phyloP scores from a whole-genome alignment of 305 asterid species.

The Solanum hybrid region DNA sequence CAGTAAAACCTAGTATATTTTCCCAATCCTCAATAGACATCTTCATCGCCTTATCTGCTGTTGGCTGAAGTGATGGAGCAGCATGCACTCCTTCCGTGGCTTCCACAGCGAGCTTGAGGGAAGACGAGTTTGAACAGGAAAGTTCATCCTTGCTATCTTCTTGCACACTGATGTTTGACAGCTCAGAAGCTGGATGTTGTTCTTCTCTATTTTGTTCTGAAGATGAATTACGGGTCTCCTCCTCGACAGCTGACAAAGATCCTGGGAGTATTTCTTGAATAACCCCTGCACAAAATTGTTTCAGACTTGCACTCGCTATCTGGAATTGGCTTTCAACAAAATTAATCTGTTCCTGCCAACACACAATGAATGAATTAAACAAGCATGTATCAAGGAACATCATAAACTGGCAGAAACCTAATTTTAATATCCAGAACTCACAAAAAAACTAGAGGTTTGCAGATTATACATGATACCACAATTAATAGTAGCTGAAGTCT shows the following conservation, averaged over 20 bases:
- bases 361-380: background rate
- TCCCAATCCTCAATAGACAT: slow-evolving; percentile 5
- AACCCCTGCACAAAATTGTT: slow-evolving; percentile 16
- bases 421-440: background rate
- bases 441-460: background rate
- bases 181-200: background rate
- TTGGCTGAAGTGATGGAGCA: background rate
- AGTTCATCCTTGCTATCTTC: background rate
- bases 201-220: background rate
- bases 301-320: slow-evolving; percentile 15
- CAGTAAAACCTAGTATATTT: background rate
- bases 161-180: background rate
- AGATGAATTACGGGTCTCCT: background rate
- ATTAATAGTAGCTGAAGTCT: background rate
- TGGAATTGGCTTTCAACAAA: slow-evolving; percentile 17
- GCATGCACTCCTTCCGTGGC: background rate
- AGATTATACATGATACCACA: background rate
- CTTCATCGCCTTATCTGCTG: slow-evolving; percentile 1
- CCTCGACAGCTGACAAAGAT: background rate
- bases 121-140: background rate
- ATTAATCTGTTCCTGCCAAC: slow-evolving; percentile 11
- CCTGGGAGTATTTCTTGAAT: slow-evolving; percentile 16
- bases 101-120: background rate
- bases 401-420: background rate
- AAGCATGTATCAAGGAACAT: background rate